These are phyloP conservation scores for Dichomitus squalens DNA, from an alignment of 1,284 basidiomycete genomes.

Conservation along the genomic window DNA sequence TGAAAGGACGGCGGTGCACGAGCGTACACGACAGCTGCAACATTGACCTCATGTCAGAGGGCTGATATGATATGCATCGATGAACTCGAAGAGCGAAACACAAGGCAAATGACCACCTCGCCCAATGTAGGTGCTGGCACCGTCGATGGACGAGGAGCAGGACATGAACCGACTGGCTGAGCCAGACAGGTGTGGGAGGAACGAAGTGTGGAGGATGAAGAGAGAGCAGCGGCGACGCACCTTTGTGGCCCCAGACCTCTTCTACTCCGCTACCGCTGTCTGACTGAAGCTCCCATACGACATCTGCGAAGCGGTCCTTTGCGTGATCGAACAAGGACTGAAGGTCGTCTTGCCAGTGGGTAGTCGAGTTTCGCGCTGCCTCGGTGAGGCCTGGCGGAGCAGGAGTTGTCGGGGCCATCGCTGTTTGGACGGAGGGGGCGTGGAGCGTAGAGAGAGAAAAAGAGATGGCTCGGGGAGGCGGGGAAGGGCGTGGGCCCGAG, in stretches of 20 bases:
- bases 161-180: not conserved
- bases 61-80: slow-evolving; percentile 3
- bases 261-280: slow-evolving; percentile 51
- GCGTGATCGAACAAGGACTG: slow-evolving; percentile 75
- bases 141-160: no score
- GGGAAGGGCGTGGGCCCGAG: slow-evolving; percentile 8
- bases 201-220: not conserved
- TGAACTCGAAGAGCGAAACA: not conserved
- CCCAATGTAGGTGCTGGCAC: no score
- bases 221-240: slow-evolving; percentile 40
- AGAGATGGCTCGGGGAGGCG: slow-evolving; percentile 7
- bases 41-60: not conserved
- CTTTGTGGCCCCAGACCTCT: slow-evolving; percentile 90
- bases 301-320: slow-evolving; percentile 89
- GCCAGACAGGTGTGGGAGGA: not conserved
- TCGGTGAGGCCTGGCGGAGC: slow-evolving; percentile 61
- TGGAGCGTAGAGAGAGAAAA: slow-evolving; percentile 6
- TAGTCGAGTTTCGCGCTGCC: slow-evolving; percentile 64
- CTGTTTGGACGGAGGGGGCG: not conserved
- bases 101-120: not conserved
- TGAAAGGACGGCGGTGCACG: slow-evolving; percentile 89
- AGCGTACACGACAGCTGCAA: slow-evolving; percentile 87
- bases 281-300: slow-evolving; percentile 79
- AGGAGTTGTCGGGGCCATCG: slow-evolving; percentile 28
- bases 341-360: slow-evolving; percentile 78